Base-by-base conservation (phyloP, 1,284 basidiomycete genomes). In the Ceratobasidium sp. region DNA sequence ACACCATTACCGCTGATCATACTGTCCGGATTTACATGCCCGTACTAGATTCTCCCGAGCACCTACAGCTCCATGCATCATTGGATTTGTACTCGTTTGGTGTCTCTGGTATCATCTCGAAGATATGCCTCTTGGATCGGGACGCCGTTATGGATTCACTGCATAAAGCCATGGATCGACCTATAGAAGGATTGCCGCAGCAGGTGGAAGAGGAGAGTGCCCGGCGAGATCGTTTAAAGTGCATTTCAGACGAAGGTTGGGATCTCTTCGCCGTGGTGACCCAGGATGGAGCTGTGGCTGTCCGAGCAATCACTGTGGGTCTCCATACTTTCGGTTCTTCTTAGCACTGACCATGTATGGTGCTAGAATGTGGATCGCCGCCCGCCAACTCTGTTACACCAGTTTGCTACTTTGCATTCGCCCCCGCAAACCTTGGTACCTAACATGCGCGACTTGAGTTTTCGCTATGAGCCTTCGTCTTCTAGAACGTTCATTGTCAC, bases 1-100 rank as follows among this genome's bases (percentile, higher is more conserved):
- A 88, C 75, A 92, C 90, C 27, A 80, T 88, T 56, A 92, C 91
- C 19, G 81, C 82, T 16, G 88, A 93, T 75, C 84, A 88, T 2
- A 85, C 85, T 1, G 77, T 95, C 33, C 87, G 93, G 25, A 85
- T 97, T 74, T 96, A 93, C 77, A 81, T 91, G 27, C 90, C 93
- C 2, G 90, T 97, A 19, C 79, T 97, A 25, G 95, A 97, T 77
- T 86, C 88, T 27, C 92, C 93, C 13, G 84, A 88, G 73, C 85
- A 87, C 75, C 84, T 97, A 58, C 93, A 95, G 76, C 83, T 96
- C 6, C 91, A 93, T 76, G 85, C 88, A 13, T 83, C 89, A 1
- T 76, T 93, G 53, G 88, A 91, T 74, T 76, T 86, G 1, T 85
- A 81, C 73, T 83, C 84, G 49, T 82, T 85, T 27, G 73, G 84